Evolutionary conservation across 352 stramenopile species (phyloP).

Genomic region (Globisporangium irregulare): DNA sequence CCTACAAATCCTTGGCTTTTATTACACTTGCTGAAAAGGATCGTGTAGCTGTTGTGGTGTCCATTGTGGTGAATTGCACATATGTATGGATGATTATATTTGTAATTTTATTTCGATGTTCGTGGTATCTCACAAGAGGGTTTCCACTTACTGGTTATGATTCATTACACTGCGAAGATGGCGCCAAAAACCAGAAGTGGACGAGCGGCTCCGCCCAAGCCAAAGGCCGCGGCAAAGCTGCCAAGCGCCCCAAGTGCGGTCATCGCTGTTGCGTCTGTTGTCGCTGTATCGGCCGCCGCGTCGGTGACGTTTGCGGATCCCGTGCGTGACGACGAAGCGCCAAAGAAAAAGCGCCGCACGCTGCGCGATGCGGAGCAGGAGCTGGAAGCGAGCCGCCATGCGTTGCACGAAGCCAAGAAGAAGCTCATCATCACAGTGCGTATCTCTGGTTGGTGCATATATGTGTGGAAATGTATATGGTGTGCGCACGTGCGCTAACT

Average conservation of each 20-base stretch:
- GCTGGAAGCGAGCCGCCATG: conserved; percentile 38
- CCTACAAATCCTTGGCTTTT: too few relatives aligned
- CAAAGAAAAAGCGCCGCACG: conserved; percentile 67
- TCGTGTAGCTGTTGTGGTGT: too few relatives aligned
- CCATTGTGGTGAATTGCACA: too few relatives aligned
- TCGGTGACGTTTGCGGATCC: not conserved
- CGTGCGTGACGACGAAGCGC: conserved; percentile 22
- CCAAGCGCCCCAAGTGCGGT: not conserved
- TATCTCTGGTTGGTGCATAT: not conserved
- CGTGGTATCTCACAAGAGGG: too few relatives aligned
- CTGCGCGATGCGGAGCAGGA: conserved; percentile 68
- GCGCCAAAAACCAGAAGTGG: conserved; percentile 10
- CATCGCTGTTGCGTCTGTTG: not conserved
- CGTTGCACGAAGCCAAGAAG: conserved; percentile 54
- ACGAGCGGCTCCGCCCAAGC: not conserved
- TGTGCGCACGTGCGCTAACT: not conserved
- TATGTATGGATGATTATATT: too few relatives aligned
- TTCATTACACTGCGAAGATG: not conserved
- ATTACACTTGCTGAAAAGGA: too few relatives aligned
- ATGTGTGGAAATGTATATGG: not conserved
- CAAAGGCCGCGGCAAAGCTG: not conserved
- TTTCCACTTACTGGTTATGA: not conserved
- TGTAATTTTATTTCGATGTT: too few relatives aligned
- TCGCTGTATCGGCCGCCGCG: not conserved
- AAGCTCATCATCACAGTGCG: conserved; percentile 65